These are phyloP conservation scores for Globisporangium solare DNA, from an alignment of 352 stramenopile species.

Conservation along the genomic window DNA sequence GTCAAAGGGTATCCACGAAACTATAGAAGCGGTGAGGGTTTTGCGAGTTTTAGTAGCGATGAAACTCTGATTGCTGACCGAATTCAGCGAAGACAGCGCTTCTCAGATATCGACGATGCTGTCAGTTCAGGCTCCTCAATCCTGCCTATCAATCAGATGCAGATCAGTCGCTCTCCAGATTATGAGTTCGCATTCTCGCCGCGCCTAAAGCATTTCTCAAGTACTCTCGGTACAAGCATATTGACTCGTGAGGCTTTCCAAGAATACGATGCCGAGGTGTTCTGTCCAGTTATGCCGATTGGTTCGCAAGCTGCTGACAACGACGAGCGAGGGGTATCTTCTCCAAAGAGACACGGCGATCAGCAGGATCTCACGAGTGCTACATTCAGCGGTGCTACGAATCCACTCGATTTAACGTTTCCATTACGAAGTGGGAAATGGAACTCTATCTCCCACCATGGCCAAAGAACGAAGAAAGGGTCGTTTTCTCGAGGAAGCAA, in stretches of 20 bases:
- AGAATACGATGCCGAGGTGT: constrained; percentile 69
- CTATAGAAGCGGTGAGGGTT: too few relatives aligned
- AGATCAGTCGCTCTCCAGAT: constrained; percentile 47
- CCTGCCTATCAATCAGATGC: constrained; percentile 25
- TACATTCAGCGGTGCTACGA: too few relatives aligned
- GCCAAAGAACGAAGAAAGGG: constrained; percentile 10
- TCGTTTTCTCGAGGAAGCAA: constrained; percentile 11
- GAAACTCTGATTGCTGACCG: too few relatives aligned
- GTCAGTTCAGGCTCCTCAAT: constrained; percentile 12
- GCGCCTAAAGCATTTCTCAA: constrained; percentile 18
- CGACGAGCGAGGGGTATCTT: too few relatives aligned
- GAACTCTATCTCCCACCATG: background rate
- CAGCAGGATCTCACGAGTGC: too few relatives aligned
- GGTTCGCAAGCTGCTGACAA: too few relatives aligned
- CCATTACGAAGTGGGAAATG: too few relatives aligned
- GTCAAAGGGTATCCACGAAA: constrained; percentile 19
- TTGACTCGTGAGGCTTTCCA: constrained; percentile 37
- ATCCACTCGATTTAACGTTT: too few relatives aligned
- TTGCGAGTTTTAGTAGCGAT: too few relatives aligned
- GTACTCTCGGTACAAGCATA: constrained; percentile 29
- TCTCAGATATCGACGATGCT: constrained; percentile 20
- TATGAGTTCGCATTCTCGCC: constrained; percentile 25
- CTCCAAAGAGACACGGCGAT: too few relatives aligned
- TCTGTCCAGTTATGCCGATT: constrained; percentile 11
- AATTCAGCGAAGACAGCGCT: background rate